phyloP scores from a whole-genome alignment of 257 asterid genomes.

The Solanum boliviense region DNA sequence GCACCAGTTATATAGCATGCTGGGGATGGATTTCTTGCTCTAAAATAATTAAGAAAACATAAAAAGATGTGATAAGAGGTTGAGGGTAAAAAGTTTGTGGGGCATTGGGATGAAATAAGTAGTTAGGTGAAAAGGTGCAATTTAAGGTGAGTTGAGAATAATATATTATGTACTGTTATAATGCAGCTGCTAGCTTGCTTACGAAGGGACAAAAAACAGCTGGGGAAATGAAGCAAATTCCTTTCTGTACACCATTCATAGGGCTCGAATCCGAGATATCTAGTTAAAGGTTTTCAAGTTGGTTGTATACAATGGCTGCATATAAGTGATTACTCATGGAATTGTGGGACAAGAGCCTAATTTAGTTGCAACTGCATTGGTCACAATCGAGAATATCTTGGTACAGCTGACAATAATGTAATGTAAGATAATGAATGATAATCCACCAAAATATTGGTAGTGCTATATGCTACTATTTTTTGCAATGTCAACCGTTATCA shows the following conservation, averaged over 20 bases:
- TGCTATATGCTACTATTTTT: not conserved
- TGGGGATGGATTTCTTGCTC: not conserved
- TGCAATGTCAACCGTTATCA: not conserved
- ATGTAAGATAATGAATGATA: not conserved
- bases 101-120: not conserved
- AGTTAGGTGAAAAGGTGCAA: conserved; percentile 11
- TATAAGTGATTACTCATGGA: not conserved
- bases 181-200: conserved; percentile 32
- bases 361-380: not conserved
- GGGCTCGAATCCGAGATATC: too few species aligned
- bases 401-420: not conserved
- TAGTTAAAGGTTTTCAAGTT: too few species aligned
- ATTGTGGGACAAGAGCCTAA: not conserved
- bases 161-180: conserved; percentile 12
- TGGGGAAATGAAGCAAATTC: not conserved
- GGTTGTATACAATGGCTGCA: not conserved
- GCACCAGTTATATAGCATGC: conserved; percentile 1
- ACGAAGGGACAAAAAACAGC: conserved; percentile 13
- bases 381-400: not conserved
- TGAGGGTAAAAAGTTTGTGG: not conserved
- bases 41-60: not conserved
- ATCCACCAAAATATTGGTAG: not conserved
- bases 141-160: conserved; percentile 19
- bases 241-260: not conserved
- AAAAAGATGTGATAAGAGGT: not conserved